Percentiles rank a stretch among this genome's conserved stretches.
Evolutionary conservation across 2,329 filamentous ascomycete genomes (phyloP).

Genomic region (Graphium sp.): DNA sequence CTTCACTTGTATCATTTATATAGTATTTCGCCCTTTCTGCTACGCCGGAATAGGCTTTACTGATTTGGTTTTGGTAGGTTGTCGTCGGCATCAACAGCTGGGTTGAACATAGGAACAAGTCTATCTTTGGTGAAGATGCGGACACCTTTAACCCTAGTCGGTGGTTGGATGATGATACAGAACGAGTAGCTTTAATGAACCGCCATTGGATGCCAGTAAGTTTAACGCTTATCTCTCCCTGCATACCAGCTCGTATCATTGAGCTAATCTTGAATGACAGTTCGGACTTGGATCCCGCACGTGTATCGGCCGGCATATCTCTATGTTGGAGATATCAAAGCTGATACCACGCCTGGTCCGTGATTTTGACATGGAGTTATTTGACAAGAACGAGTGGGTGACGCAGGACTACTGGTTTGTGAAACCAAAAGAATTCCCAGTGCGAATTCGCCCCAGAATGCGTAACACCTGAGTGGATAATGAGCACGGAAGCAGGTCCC

Average conservation of each 20-base stretch:
- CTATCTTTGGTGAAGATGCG: constrained; percentile 12
- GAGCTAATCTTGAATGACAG: constrained; percentile 7
- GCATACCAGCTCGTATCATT: not conserved
- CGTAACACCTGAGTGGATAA: not conserved
- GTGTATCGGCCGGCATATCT: constrained; percentile 25
- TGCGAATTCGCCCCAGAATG: constrained; percentile 7
- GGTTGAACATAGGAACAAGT: constrained; percentile 11
- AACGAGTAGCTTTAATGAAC: constrained; percentile 1
- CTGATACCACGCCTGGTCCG: constrained; percentile 19
- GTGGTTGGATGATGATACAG: constrained; percentile 12
- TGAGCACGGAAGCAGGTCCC: too few relatives aligned
- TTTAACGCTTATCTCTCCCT: too few relatives aligned
- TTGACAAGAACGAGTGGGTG: constrained; percentile 11
- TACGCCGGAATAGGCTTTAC: too few relatives aligned
- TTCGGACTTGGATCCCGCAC: constrained; percentile 23
- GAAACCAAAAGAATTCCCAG: constrained; percentile 20
- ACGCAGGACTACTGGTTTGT: constrained; percentile 24
- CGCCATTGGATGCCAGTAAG: constrained; percentile 10
- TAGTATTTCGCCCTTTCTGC: not conserved
- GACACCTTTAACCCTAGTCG: constrained; percentile 17
- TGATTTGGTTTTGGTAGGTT: too few relatives aligned
- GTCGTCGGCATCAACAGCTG: constrained; percentile 15
- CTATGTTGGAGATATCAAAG: constrained; percentile 23
- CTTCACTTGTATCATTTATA: not conserved
- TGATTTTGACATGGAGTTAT: constrained; percentile 15